Evolutionary conservation across 768 basidiomycete species (phyloP).

Genomic region (Rhizopogon roseolus): DNA sequence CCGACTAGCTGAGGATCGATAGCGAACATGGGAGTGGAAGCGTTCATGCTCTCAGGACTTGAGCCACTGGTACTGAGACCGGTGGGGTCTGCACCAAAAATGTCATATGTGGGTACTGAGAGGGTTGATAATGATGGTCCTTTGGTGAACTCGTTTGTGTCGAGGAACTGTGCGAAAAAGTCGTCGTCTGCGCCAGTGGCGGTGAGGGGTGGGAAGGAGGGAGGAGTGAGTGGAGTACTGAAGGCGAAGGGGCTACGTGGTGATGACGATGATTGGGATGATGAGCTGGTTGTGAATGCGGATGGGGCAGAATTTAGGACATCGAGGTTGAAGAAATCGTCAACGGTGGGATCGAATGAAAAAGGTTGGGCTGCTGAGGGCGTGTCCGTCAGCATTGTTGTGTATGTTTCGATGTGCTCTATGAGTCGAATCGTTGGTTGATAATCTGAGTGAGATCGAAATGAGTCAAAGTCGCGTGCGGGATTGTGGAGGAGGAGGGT

Average conservation of each 20-base stretch:
- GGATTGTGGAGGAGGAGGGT: too few species aligned
- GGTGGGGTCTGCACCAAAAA: conserved; percentile 32
- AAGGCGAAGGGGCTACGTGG: conserved; percentile 35
- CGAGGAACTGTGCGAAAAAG: conserved; percentile 43
- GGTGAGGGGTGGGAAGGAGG: conserved; percentile 18
- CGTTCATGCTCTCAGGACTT: conserved; percentile 9
- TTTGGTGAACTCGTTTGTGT: conserved; percentile 33
- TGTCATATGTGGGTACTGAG: conserved; percentile 32
- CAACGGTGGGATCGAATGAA: conserved; percentile 29
- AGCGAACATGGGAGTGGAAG: conserved; percentile 30
- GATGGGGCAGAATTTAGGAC: conserved; percentile 28
- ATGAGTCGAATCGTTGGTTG: not conserved
- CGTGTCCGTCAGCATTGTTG: conserved; percentile 5
- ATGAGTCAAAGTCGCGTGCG: conserved; percentile 1
- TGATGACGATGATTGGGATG: conserved; percentile 39
- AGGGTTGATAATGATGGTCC: conserved; percentile 20
- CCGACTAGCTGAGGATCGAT: conserved; percentile 80
- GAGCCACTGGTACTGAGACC: conserved; percentile 20
- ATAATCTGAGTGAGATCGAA: not conserved
- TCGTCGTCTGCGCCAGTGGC: conserved; percentile 19
- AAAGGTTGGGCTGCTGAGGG: conserved; percentile 11
- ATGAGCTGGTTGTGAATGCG: conserved; percentile 17
- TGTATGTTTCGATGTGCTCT: not conserved
- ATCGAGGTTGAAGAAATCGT: conserved; percentile 67
- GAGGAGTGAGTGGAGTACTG: conserved; percentile 39